phyloP scores from a whole-genome alignment of 495 filamentous ascomycete genomes.

The Pseudevernia furfuracea region DNA sequence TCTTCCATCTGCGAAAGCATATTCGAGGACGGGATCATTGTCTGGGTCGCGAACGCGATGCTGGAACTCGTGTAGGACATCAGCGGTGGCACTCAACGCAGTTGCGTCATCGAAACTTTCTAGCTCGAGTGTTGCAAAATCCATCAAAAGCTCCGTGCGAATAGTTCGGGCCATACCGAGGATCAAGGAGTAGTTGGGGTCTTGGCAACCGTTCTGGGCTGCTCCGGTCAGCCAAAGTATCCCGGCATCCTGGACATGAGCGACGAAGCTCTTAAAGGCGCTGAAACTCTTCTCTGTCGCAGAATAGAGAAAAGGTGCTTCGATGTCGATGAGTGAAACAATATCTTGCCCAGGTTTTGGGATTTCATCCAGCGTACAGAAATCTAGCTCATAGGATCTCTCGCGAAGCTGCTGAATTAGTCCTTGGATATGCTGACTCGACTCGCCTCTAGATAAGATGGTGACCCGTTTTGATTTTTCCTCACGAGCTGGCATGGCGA shows the following conservation, averaged over 20 bases:
- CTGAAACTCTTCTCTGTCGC: conserved; percentile 19
- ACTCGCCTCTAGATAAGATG: conserved; percentile 16
- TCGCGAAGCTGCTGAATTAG: conserved; percentile 1
- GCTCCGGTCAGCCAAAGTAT: conserved; percentile 39
- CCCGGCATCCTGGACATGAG: background rate
- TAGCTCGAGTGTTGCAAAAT: conserved; percentile 39
- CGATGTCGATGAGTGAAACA: conserved; percentile 33
- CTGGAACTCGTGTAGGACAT: conserved; percentile 7
- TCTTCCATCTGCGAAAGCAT: conserved; percentile 2
- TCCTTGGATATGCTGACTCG: background rate
- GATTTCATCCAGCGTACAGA: conserved; percentile 24
- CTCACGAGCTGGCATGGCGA: conserved; percentile 22
- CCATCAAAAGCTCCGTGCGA: conserved; percentile 33
- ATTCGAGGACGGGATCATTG: conserved; percentile 10
- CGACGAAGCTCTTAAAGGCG: conserved; percentile 22
- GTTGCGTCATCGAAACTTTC: conserved; percentile 23
- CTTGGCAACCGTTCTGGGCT: conserved; percentile 31
- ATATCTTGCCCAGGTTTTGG: conserved; percentile 27
- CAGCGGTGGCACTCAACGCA: background rate
- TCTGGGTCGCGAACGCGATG: conserved; percentile 6
- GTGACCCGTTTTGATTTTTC: conserved; percentile 10
- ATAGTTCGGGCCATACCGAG: conserved; percentile 38
- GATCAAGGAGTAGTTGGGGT: conserved; percentile 35
- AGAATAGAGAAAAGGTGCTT: conserved; percentile 29
- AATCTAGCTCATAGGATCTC: conserved; percentile 13